phyloP scores from a whole-genome alignment of 2,329 filamentous ascomycete species.

The Phaeophleospora eucalypticola region DNA sequence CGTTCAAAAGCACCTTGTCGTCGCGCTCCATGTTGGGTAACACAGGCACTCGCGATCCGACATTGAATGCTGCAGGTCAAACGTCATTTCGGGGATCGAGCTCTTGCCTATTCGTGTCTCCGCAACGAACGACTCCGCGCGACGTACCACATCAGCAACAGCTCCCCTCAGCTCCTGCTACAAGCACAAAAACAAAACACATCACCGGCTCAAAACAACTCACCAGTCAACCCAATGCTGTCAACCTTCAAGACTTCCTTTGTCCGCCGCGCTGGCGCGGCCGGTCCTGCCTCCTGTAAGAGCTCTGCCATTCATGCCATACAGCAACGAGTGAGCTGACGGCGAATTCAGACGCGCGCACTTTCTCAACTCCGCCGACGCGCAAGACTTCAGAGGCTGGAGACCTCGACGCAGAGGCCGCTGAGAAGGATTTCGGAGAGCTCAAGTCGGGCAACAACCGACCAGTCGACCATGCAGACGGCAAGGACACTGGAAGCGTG shows the following conservation, averaged over 20 bases:
- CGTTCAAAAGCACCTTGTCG: too few species aligned
- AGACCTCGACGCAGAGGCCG: background rate
- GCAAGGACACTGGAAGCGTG: background rate
- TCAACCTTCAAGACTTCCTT: background rate
- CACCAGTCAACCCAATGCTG: background rate
- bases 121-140: too few species aligned
- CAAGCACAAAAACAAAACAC: background rate
- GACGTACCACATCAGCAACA: too few species aligned
- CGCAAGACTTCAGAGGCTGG: background rate
- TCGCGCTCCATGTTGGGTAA: too few species aligned
- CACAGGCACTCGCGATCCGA: too few species aligned
- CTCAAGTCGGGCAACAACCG: background rate
- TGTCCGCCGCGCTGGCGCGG: background rate
- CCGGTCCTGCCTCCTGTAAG: background rate
- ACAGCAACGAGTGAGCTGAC: background rate
- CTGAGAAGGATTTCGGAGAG: background rate
- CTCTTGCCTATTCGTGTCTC: too few species aligned
- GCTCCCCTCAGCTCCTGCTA: background rate
- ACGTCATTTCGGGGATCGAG: too few species aligned
- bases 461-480: background rate
- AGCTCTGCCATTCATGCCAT: background rate
- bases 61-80: too few species aligned
- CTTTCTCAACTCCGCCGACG: background rate
- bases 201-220: background rate
- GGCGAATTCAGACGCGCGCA: background rate